phyloP scores from a whole-genome alignment of 352 stramenopile genomes.

The Phytophthora sansomeana region DNA sequence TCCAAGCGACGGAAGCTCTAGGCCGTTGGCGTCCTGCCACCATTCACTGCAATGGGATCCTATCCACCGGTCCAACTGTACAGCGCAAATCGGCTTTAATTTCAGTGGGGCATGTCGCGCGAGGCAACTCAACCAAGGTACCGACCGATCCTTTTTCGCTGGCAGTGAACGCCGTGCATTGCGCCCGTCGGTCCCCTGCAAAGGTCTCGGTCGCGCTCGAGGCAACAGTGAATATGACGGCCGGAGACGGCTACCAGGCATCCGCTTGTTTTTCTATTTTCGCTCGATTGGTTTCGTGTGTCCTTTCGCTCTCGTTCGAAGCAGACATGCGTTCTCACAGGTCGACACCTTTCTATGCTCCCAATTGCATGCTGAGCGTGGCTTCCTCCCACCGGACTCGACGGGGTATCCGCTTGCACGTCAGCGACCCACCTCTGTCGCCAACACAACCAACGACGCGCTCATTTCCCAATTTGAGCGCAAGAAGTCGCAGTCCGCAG shows the following conservation, averaged over 20 bases:
- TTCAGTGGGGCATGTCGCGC: constrained; percentile 27
- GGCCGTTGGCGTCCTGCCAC: background rate
- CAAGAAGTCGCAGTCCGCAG: constrained; percentile 16
- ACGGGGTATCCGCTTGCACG: constrained; percentile 17
- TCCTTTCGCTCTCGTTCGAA: constrained; percentile 34
- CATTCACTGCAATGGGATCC: background rate
- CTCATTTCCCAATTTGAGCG: constrained; percentile 46
- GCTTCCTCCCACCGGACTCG: constrained; percentile 1
- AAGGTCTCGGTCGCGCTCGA: background rate
- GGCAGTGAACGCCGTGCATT: constrained; percentile 10
- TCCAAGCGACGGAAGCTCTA: constrained; percentile 64
- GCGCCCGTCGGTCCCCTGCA: constrained; percentile 4
- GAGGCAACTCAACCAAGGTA: constrained; percentile 11
- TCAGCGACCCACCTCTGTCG: constrained; percentile 9
- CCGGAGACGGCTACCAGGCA: constrained; percentile 2
- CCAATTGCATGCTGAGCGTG: background rate
- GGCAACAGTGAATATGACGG: background rate
- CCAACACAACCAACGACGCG: constrained; percentile 19
- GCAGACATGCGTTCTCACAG: constrained; percentile 10
- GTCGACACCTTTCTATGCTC: background rate
- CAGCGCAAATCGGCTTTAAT: constrained; percentile 14
- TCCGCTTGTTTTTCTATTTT: constrained; percentile 25
- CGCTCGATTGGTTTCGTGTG: constrained; percentile 26
- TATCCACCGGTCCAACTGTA: constrained; percentile 14
- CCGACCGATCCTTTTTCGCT: background rate